These are phyloP conservation scores for Vitis amurensis DNA, from an alignment of 164 flowering plant species.

Conservation along the genomic window DNA sequence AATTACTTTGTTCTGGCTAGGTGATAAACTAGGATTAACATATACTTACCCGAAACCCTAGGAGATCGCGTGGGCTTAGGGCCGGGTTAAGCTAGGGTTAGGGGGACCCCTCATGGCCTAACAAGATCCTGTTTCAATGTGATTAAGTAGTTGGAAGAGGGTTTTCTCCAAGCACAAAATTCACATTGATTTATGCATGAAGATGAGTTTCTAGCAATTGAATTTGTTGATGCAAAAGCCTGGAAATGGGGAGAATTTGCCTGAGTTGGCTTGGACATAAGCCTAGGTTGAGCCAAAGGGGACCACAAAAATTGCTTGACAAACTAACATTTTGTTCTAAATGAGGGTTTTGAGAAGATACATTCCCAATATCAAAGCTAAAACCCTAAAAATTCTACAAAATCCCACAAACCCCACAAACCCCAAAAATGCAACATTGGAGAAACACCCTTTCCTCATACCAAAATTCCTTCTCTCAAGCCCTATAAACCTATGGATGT, in stretches of 20 bases:
- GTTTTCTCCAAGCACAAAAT: constrained; percentile 11
- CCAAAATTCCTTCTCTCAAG: constrained; percentile 1
- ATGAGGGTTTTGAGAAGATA: constrained; percentile 34
- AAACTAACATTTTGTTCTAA: constrained; percentile 32
- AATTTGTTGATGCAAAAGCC: background rate
- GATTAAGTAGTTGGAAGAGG: background rate
- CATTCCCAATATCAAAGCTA: constrained; percentile 9
- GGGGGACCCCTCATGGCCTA: constrained; percentile 16
- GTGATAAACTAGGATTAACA: constrained; percentile 7
- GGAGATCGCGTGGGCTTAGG: constrained; percentile 27
- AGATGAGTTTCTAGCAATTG: constrained; percentile 1
- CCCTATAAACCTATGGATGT: background rate
- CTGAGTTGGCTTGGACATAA: background rate
- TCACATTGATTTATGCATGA: constrained; percentile 19
- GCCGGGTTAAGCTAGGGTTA: constrained; percentile 17
- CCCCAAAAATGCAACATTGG: constrained; percentile 19
- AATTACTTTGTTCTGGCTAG: constrained; percentile 34
- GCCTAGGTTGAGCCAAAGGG: constrained; percentile 1
- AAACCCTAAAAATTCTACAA: constrained; percentile 20
- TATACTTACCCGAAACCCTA: constrained; percentile 25
- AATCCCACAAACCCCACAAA: constrained; percentile 14
- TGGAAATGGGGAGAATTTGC: background rate
- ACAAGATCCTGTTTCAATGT: constrained; percentile 18
- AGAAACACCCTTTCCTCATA: constrained; percentile 1
- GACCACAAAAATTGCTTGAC: constrained; percentile 16